Percentiles rank a stretch among this genome's conserved stretches.
Conservation (phyloP, 208 protist genomes). For the Angomonas deanei region DNA sequence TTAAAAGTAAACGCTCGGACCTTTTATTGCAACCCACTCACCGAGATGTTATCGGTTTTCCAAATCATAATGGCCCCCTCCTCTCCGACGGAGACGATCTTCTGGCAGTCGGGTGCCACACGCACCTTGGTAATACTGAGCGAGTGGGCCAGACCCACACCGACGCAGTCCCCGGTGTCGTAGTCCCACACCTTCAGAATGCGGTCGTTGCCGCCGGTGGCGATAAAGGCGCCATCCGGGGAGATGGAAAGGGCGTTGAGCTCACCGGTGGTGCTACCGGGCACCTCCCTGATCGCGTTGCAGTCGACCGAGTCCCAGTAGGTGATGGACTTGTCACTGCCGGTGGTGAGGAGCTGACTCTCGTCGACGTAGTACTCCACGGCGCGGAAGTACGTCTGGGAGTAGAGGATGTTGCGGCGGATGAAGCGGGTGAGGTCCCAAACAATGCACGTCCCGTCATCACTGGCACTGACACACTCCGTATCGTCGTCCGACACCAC, state of each 20-base stretch:
- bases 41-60: constrained; percentile 57
- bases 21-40: constrained; percentile 24
- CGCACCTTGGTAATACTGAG: constrained; percentile 90
- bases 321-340: constrained; percentile 90
- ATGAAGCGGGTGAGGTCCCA: constrained; percentile 92
- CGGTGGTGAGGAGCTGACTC: constrained; percentile 92
- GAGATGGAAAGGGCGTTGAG: constrained; percentile 89
- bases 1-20: constrained; percentile 4
- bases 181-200: constrained; percentile 95
- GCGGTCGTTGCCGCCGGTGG: constrained; percentile 88
- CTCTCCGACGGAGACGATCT: constrained; percentile 90
- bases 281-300: constrained; percentile 90
- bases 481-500: constrained; percentile 79
- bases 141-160: constrained; percentile 90
- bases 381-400: constrained; percentile 92
- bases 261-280: constrained; percentile 87
- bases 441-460: constrained; percentile 95
- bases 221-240: constrained; percentile 85
- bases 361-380: constrained; percentile 90
- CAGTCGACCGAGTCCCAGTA: constrained; percentile 96
- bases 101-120: constrained; percentile 83
- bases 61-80: constrained; percentile 94
- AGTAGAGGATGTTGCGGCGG: constrained; percentile 93
- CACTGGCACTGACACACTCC: constrained; percentile 90
- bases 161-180: constrained; percentile 83